phyloP scores from a whole-genome alignment of 2,329 filamentous ascomycete genomes.

The Sarocladiaceae sp. region DNA sequence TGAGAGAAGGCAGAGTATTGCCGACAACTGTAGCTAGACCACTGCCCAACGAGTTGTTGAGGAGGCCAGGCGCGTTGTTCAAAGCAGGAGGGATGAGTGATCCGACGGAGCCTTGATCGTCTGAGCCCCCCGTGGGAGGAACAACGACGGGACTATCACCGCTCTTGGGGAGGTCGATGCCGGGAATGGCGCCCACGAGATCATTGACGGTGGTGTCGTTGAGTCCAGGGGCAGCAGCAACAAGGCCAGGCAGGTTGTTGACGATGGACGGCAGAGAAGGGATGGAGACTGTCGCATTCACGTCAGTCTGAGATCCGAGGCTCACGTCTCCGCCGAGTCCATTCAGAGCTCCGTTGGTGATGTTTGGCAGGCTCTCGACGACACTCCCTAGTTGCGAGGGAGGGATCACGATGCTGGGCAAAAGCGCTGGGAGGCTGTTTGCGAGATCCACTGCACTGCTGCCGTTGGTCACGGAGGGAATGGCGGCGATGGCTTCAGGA shows the following conservation, averaged over 20 bases:
- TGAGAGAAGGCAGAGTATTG: constrained; percentile 1
- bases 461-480: constrained; percentile 3
- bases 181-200: constrained; percentile 6
- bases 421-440: background rate
- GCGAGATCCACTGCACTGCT: constrained; percentile 4
- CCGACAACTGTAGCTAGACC: background rate
- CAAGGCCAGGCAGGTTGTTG: constrained; percentile 4
- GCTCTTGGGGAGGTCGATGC: background rate
- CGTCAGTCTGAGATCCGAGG: background rate
- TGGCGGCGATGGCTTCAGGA: background rate
- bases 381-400: background rate
- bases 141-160: background rate
- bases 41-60: background rate
- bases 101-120: background rate
- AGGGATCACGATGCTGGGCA: constrained; percentile 7
- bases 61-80: background rate
- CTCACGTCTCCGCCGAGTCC: background rate
- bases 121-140: background rate
- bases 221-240: background rate
- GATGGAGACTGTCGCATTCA: background rate
- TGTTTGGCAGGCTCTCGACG: background rate
- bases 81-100: constrained; percentile 2
- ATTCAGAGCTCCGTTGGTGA: background rate
- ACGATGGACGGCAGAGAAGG: constrained; percentile 2
- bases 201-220: constrained; percentile 3